A percentile compares a stretch with the other conserved stretches of the same genome.
Evolutionary conservation across 148 eudicot species (phyloP).

Genomic region (Salicornia ramosissima): DNA sequence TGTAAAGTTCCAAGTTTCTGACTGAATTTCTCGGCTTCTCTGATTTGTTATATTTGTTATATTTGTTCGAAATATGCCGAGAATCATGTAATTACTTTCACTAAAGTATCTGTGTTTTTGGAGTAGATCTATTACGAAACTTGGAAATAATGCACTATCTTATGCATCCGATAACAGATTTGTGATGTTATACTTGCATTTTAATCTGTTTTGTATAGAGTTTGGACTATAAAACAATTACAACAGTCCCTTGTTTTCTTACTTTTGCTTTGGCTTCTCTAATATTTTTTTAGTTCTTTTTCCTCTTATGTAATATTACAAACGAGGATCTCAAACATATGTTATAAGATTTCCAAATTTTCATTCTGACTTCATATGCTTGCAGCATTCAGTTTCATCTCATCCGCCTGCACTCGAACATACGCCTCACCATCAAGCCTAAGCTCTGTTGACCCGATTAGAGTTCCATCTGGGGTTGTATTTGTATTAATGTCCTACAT

Average conservation of each 20-base stretch:
- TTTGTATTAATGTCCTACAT: conserved; percentile 16
- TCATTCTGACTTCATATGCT: conserved; percentile 10
- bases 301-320: background rate
- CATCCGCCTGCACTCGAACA: conserved; percentile 21
- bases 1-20: too few species aligned
- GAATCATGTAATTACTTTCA: background rate
- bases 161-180: background rate
- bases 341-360: background rate
- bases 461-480: conserved; percentile 15
- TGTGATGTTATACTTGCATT: background rate
- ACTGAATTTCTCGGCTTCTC: too few species aligned
- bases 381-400: conserved; percentile 33
- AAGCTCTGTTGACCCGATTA: conserved; percentile 9
- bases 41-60: too few species aligned
- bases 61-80: background rate
- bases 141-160: background rate
- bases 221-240: background rate
- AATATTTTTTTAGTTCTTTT: background rate
- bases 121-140: background rate
- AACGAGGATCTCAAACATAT: background rate
- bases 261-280: background rate
- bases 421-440: conserved; percentile 5
- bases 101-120: background rate
- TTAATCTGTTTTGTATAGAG: background rate
- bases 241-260: background rate